phyloP scores from a whole-genome alignment of 495 filamentous ascomycete species.

The Hypoxylon lienhwacheense region DNA sequence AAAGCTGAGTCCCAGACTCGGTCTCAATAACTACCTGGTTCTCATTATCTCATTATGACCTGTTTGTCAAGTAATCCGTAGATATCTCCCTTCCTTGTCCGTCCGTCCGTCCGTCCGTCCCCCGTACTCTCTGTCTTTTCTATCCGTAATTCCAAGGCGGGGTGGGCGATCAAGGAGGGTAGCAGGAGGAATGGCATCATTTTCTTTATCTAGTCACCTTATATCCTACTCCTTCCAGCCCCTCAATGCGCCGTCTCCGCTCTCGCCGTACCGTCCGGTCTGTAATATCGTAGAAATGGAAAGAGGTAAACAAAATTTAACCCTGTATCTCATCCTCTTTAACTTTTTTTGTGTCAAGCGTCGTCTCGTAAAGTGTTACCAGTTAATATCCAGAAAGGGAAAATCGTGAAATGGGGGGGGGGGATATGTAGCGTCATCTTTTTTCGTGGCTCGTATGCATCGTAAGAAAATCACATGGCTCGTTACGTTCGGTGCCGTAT shows the following conservation, averaged over 20 bases:
- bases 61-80: not conserved
- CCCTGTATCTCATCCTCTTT: constrained; percentile 16
- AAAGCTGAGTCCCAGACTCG: too few relatives aligned
- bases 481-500: constrained; percentile 5
- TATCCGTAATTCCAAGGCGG: not conserved
- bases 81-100: too few relatives aligned
- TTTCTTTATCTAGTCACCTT: not conserved
- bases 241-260: not conserved
- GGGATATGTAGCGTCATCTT: constrained; percentile 21
- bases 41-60: not conserved
- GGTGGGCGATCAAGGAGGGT: not conserved
- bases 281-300: not conserved
- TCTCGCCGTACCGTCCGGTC: not conserved
- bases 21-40: not conserved
- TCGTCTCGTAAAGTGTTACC: constrained; percentile 11
- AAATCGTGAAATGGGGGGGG: constrained; percentile 21
- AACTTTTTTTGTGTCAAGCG: constrained; percentile 13
- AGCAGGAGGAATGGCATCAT: not conserved
- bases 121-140: not conserved
- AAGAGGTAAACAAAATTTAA: constrained; percentile 24
- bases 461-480: constrained; percentile 14
- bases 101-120: not conserved
- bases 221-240: not conserved
- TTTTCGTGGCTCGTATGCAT: constrained; percentile 34
- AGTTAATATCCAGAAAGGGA: constrained; percentile 5